Conservation (phyloP, 208 protist species). For the Balamuthia mandrillaris region DNA sequence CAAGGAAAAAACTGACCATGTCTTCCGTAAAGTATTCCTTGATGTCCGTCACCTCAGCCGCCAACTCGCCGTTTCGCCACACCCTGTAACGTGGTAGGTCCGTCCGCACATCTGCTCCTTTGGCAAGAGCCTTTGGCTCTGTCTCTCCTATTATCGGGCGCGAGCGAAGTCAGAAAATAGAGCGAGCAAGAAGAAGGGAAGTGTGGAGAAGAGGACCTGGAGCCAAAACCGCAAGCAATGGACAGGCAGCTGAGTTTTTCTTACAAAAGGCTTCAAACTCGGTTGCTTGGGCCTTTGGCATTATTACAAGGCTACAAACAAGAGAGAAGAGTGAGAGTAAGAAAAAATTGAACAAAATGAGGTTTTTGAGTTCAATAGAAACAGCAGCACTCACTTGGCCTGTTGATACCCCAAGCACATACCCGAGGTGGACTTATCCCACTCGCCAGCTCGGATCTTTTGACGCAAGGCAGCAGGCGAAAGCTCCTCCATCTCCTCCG, state of each 20-base stretch:
- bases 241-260: slow-evolving; percentile 19
- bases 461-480: background rate
- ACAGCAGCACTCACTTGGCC: background rate
- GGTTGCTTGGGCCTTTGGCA: background rate
- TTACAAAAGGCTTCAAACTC: slow-evolving; percentile 41
- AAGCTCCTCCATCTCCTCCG: background rate
- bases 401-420: slow-evolving; percentile 19
- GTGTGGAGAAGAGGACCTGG: too few relatives aligned
- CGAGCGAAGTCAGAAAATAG: background rate
- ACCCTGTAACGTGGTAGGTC: slow-evolving; percentile 41
- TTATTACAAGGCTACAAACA: background rate
- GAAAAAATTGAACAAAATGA: background rate
- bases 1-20: slow-evolving; percentile 43
- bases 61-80: slow-evolving; percentile 25
- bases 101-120: slow-evolving; percentile 32
- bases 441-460: slow-evolving; percentile 6
- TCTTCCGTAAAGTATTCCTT: slow-evolving; percentile 28
- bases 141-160: background rate
- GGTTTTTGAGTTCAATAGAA: background rate
- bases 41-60: slow-evolving; percentile 17
- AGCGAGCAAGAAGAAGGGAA: too few relatives aligned
- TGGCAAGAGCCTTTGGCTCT: background rate
- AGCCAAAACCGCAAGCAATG: slow-evolving; percentile 11
- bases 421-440: background rate
- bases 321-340: too few relatives aligned